Percentiles rank a stretch among this genome's conserved stretches.
phyloP scores from a whole-genome alignment of 192 early-diverging fungal genomes.

The Jimgerdemannia flammicorona region DNA sequence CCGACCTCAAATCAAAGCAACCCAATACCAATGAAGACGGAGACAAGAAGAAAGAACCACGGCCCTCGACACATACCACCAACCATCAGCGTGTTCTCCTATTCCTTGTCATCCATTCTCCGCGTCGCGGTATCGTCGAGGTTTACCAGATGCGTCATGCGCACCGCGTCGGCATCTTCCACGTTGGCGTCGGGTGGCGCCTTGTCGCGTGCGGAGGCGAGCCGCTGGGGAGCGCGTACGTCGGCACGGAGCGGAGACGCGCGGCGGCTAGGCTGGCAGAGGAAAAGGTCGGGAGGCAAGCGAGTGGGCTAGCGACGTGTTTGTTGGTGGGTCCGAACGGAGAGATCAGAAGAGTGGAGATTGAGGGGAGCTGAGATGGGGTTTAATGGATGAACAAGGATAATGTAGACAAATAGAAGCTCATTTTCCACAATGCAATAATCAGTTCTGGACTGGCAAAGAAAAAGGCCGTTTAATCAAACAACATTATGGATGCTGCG shows the following conservation, averaged over 20 bases:
- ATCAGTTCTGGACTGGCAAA: too few relatives aligned
- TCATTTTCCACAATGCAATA: too few relatives aligned
- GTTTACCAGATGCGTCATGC: constrained; percentile 61
- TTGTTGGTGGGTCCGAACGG: constrained; percentile 50
- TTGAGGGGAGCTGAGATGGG: constrained; percentile 9
- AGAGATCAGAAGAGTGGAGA: constrained; percentile 34
- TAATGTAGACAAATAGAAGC: too few relatives aligned
- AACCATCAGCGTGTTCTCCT: constrained; percentile 26
- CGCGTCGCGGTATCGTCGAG: constrained; percentile 59
- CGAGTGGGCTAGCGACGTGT: constrained; percentile 36
- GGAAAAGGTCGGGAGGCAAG: constrained; percentile 8
- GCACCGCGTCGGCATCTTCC: constrained; percentile 49
- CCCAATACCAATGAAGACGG: not conserved
- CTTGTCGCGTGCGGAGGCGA: constrained; percentile 44
- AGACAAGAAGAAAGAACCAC: constrained; percentile 12
- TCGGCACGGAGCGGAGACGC: constrained; percentile 12
- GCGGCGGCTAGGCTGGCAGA: not conserved
- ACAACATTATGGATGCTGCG: too few relatives aligned
- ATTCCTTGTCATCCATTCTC: constrained; percentile 62
- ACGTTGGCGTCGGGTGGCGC: constrained; percentile 56
- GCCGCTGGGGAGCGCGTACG: constrained; percentile 35
- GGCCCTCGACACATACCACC: not conserved
- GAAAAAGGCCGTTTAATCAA: too few relatives aligned
- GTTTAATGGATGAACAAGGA: too few relatives aligned
- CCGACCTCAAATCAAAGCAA: constrained; percentile 10